Evolutionary conservation across 768 basidiomycete species (phyloP), one percentile per base, ranked within the genome.

Genomic region (Tephrocybe sp.): DNA sequence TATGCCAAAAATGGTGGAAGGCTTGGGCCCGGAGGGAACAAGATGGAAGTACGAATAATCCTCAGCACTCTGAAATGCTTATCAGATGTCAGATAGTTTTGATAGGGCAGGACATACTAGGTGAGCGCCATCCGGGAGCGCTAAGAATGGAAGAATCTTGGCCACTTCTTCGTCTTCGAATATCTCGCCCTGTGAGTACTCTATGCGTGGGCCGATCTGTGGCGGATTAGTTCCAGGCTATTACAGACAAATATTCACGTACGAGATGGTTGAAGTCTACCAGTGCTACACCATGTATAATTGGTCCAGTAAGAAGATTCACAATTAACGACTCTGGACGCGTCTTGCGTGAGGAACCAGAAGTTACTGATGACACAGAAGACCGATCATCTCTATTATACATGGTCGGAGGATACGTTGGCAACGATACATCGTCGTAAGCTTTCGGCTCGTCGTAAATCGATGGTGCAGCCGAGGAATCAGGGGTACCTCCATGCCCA

Each of bases 11-110:
- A 98, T 71, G 4, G 97, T 98, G 15, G 79, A 80, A 1, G 89
- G 84, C 53, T 77, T 81, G 0, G 79, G 79, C 9, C 83, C 78
- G 11, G 82, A 74, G 19, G 88, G 87, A 7, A 92, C 89, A 22
- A 96, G 70, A 63, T 96, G 93, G 62, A 99, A 99, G 67, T 98
- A 98, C 0, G 91, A 92, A 64, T 98, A 98, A 63, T 99, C 97
- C 72, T 98, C 96, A 16, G 83, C 72, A 56, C 84, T 87, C 89
- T 92, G 59, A 38, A 35, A 15, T 62, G 50, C 32, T 37, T 36
- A 41, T 53, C 15, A 12, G 31, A 11, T 13, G 32, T 21, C 46
- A 24, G 25, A 26, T 43, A 19, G 53, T 28, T n/a, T n/a, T 36
- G 27, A 25, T 36, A 55, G 8, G 39, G 38, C 12, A 22, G 28